Conservation (phyloP, 257 asterid genomes). For the Solanum rostratum region DNA sequence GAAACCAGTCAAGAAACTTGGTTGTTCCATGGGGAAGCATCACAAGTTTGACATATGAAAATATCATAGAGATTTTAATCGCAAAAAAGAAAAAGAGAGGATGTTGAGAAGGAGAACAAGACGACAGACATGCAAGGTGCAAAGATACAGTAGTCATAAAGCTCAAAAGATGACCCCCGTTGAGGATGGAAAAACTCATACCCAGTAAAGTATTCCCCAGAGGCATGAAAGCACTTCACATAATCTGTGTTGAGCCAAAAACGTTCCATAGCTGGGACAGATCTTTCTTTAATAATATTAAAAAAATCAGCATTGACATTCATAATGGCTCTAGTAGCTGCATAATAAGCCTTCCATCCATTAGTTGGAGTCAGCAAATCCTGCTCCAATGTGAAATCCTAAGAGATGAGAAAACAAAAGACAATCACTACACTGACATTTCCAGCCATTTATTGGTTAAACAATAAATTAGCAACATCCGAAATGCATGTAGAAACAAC, state of each 20-base stretch:
- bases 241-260: conserved; percentile 94
- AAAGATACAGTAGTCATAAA: neutral
- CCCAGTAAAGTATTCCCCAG: conserved; percentile 84
- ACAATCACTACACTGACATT: conserved; percentile 1
- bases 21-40: neutral
- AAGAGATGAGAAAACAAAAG: conserved; percentile 3
- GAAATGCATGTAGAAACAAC: neutral
- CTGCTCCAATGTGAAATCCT: conserved; percentile 96
- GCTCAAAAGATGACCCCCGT: neutral
- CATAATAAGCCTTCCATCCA: conserved; percentile 99
- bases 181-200: conserved; percentile 25
- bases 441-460: neutral
- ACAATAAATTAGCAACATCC: neutral
- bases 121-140: neutral
- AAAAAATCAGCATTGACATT: conserved; percentile 57
- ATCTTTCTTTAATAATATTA: conserved; percentile 52
- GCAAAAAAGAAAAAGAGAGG: neutral
- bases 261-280: conserved; percentile 66
- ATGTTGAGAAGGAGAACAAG: neutral
- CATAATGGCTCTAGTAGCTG: conserved; percentile 83
- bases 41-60: neutral
- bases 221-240: conserved; percentile 84
- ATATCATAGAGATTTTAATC: neutral
- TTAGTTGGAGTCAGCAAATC: conserved; percentile 52
- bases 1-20: neutral